Evolutionary conservation across 768 basidiomycete genomes (phyloP), one percentile per base, ranked within the genome.

Genomic region (Trametopsis cervina): DNA sequence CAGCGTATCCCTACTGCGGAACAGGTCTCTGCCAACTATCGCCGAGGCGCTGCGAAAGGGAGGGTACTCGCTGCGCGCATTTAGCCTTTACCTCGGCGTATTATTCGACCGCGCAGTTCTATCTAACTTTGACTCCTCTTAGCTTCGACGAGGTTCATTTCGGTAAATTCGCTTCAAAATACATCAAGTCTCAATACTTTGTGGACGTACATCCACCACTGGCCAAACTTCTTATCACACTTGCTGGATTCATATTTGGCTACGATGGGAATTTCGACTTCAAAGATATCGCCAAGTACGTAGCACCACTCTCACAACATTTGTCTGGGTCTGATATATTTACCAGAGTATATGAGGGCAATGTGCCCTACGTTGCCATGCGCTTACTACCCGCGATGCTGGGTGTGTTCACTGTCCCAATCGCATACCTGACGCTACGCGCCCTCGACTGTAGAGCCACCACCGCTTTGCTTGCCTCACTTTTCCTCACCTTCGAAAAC

Each of bases 141-240:
- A 96, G 94, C 37, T 98, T 98, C 65, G 95, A 98, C 63, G 95
- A 98, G 65, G 95, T 97, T 0, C 95, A 98, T 64, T 98, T 98
- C 64, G 95, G 95, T 51, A 96, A 96, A 65, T 98, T 98, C 61
- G 92, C 95, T 4, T 75, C 80, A 40, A 89, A 88, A 61, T 98
- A 98, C 62, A 89, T 97, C 74, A 89, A 89, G 72, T 84, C 86
- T 33, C 77, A 83, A 54, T 93, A 90, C 65, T 92, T 87, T 59
- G 85, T 88, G 60, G 96, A 99, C 63, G 95, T 99, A 2, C 96
- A 99, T 61, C 96, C 96, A 0, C 96, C 96, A 3, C 73, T 99
- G 15, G 96, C 96, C 5, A 99, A 98, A 60, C 74, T 99, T 22
- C 72, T 99, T 44, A 93, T 99, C 57, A 97, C 95, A 0, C 75